These are phyloP conservation scores for Abrus precatorius DNA, from an alignment of 306 rosid genomes.

Conservation along the genomic window DNA sequence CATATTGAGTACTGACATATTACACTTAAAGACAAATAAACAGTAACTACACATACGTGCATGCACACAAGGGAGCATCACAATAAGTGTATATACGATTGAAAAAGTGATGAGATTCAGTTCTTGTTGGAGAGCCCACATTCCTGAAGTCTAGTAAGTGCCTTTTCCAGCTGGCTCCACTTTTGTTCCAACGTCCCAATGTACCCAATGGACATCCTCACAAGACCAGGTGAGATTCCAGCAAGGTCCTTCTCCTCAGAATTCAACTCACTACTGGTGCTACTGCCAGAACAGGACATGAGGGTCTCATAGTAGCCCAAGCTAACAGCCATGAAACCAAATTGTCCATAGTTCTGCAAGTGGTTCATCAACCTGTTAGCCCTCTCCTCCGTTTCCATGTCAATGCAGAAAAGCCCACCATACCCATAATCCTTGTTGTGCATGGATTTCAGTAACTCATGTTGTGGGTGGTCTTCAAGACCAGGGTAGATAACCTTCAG, in stretches of 20 bases:
- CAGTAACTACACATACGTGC: too few species aligned
- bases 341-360: conserved; percentile 75
- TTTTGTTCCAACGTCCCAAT: conserved; percentile 88
- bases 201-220: conserved; percentile 85
- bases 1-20: too few species aligned
- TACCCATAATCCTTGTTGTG: conserved; percentile 77
- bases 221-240: conserved; percentile 86
- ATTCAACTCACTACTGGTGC: conserved; percentile 88
- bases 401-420: conserved; percentile 84
- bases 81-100: too few species aligned
- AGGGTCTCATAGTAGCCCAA: conserved; percentile 92
- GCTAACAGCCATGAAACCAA: conserved; percentile 95
- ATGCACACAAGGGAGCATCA: too few species aligned
- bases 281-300: conserved; percentile 92
- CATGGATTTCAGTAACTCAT: conserved; percentile 64
- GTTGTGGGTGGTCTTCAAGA: conserved; percentile 79
- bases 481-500: conserved; percentile 88
- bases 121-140: conserved; percentile 21
- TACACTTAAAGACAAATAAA: too few species aligned
- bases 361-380: conserved; percentile 78
- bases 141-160: conserved; percentile 62
- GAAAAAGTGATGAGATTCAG: not conserved
- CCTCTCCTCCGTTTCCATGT: conserved; percentile 90
- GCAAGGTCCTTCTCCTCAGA: conserved; percentile 70
- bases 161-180: conserved; percentile 84